Conservation (phyloP, 768 basidiomycete species). For the Boletus edulis region DNA sequence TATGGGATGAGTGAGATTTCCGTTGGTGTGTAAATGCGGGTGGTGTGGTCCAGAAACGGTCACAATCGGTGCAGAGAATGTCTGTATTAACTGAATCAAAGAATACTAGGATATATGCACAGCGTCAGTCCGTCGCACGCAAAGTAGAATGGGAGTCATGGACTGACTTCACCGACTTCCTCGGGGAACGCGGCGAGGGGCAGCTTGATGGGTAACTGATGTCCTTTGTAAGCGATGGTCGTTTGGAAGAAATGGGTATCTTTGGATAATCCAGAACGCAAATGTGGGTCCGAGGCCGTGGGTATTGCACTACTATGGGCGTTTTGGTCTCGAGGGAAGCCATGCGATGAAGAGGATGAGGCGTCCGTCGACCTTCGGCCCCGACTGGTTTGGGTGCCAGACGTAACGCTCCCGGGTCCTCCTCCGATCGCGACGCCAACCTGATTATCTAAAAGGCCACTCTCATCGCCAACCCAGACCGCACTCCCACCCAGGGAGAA, state of each 20-base stretch:
- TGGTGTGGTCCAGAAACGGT: constrained; percentile 73
- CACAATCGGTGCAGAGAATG: constrained; percentile 62
- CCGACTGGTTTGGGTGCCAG: constrained; percentile 45
- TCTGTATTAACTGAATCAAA: constrained; percentile 83
- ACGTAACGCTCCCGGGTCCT: constrained; percentile 42
- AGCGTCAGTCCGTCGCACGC: constrained; percentile 9
- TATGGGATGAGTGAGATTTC: constrained; percentile 87
- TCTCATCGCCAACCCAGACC: constrained; percentile 83
- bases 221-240: constrained; percentile 76
- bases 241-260: constrained; percentile 97
- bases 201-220: constrained; percentile 85
- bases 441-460: constrained; percentile 45
- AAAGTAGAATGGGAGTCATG: constrained; percentile 7
- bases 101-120: constrained; percentile 64
- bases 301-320: constrained; percentile 37
- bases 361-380: constrained; percentile 70
- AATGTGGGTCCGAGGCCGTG: constrained; percentile 44
- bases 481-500: constrained; percentile 79
- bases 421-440: constrained; percentile 41
- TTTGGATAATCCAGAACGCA: constrained; percentile 54
- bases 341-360: constrained; percentile 69
- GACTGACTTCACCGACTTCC: constrained; percentile 92
- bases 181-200: constrained; percentile 87
- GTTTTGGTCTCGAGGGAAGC: constrained; percentile 40
- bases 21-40: constrained; percentile 92